Evolutionary conservation across 257 asterid genomes (phyloP).

Genomic region (Capsicum rhomboideum): DNA sequence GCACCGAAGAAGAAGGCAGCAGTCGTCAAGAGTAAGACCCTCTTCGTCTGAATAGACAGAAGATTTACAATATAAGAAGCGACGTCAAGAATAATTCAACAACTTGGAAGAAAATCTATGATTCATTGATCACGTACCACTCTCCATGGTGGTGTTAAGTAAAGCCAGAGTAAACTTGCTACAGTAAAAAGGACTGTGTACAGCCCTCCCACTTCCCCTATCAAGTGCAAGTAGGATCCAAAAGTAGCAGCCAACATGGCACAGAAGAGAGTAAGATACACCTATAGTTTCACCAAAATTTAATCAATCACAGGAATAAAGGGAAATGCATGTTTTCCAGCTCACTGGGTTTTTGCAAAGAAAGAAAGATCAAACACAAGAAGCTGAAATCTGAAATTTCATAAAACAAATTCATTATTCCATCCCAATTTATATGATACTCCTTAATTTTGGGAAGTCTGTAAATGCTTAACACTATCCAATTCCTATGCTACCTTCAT

Average conservation of each 20-base stretch:
- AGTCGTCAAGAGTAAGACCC: background rate
- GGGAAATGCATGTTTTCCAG: no score
- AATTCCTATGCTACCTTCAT: background rate
- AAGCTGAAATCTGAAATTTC: no score
- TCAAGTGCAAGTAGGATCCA: background rate
- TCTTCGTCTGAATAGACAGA: background rate
- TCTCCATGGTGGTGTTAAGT: background rate
- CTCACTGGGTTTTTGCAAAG: no score
- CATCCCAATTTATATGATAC: no score
- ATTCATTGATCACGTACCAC: background rate
- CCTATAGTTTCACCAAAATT: background rate
- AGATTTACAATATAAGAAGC: background rate
- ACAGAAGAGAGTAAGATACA: background rate
- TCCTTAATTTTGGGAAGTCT: background rate
- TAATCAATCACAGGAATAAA: background rate
- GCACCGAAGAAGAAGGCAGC: background rate
- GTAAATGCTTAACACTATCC: background rate
- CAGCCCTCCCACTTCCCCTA: background rate
- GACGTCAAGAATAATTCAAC: background rate
- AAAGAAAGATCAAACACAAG: no score
- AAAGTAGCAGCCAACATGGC: background rate
- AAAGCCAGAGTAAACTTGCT: background rate
- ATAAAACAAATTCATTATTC: no score
- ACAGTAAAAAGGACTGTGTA: background rate
- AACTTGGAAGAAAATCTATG: background rate